These are phyloP conservation scores for Laetiporus sulphureus DNA, from an alignment of 1,284 basidiomycete genomes.

Conservation along the genomic window DNA sequence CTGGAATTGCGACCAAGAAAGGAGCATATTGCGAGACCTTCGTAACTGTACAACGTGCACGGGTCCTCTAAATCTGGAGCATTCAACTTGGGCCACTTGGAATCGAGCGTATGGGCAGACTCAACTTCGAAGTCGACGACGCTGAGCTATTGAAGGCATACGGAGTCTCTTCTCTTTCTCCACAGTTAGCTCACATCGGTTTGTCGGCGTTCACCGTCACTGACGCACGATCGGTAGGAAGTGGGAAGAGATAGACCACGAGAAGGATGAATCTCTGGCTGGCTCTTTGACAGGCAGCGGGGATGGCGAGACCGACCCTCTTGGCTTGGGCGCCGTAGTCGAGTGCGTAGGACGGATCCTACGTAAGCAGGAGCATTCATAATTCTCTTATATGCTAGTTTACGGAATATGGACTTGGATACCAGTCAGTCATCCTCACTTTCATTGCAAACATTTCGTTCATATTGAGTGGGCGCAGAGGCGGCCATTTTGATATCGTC, in stretches of 20 bases:
- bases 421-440: constrained; percentile 44
- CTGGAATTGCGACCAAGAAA: no score
- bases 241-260: constrained; percentile 80
- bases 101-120: constrained; percentile 42
- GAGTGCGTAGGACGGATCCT: constrained; percentile 41
- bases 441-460: no score
- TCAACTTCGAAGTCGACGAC: constrained; percentile 68
- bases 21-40: no score
- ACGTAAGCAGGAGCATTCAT: constrained; percentile 5
- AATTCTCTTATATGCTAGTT: constrained; percentile 30
- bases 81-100: no score
- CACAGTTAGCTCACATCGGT: constrained; percentile 46
- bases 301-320: constrained; percentile 59
- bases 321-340: constrained; percentile 55
- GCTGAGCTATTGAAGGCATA: constrained; percentile 70
- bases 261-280: constrained; percentile 60
- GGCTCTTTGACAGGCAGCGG: constrained; percentile 45
- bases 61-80: no score
- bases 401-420: constrained; percentile 65
- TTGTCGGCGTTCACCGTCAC: no score
- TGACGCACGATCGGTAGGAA: constrained; percentile 34
- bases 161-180: constrained; percentile 59
- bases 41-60: no score
- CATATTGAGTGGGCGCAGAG: constrained; percentile 40
- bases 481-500: constrained; percentile 79